Conservation (phyloP, 176 grass and related monocot species). For the Eleusine coracana region DNA sequence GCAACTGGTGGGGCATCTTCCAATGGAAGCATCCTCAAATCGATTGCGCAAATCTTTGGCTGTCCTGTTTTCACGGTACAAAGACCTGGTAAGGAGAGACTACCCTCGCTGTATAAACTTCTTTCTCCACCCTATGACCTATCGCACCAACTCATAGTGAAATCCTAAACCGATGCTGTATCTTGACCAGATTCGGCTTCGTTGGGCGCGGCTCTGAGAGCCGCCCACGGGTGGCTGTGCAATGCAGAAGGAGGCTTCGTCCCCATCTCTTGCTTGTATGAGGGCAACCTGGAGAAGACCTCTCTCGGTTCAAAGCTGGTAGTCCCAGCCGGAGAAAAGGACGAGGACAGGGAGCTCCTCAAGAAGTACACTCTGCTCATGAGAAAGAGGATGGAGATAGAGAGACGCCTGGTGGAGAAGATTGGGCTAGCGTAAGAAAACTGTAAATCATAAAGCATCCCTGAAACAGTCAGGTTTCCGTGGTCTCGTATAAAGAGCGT, state of each 20-base stretch:
- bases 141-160: not conserved
- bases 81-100: slow-evolving; percentile 67
- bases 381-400: slow-evolving; percentile 88
- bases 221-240: slow-evolving; percentile 93
- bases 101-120: not conserved
- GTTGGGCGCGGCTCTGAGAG: slow-evolving; percentile 76
- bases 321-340: slow-evolving; percentile 35
- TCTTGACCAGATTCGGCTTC: slow-evolving; percentile 80
- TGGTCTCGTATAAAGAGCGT: not conserved
- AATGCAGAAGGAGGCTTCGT: slow-evolving; percentile 69
- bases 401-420: slow-evolving; percentile 65
- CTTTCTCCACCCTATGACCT: not conserved
- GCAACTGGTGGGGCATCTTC: slow-evolving; percentile 88
- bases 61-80: slow-evolving; percentile 82
- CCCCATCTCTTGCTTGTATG: slow-evolving; percentile 71
- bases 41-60: slow-evolving; percentile 72
- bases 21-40: slow-evolving; percentile 76
- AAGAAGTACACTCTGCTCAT: slow-evolving; percentile 70
- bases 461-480: not conserved
- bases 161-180: not conserved
- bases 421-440: slow-evolving; percentile 54
- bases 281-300: slow-evolving; percentile 68
- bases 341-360: slow-evolving; percentile 53
- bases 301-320: slow-evolving; percentile 68
- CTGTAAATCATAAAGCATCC: slow-evolving; percentile 4